phyloP scores from a whole-genome alignment of 108 stramenopile genomes.

The Cylindrotheca closterium region DNA sequence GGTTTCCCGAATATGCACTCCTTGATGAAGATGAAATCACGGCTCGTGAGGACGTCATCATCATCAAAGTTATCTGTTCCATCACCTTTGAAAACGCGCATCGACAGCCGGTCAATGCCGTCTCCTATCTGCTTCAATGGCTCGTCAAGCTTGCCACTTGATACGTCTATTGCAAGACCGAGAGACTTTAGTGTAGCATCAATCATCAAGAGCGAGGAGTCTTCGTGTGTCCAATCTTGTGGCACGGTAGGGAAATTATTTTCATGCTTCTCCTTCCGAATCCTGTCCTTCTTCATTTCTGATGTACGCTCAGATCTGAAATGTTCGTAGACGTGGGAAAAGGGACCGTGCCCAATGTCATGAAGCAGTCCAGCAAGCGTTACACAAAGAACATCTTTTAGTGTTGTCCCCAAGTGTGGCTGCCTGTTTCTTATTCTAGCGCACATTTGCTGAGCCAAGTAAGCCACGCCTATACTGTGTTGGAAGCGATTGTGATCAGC shows the following conservation, averaged over 20 bases:
- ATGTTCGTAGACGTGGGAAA: conserved; percentile 72
- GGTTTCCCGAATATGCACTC: conserved; percentile 41
- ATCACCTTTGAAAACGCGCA: conserved; percentile 51
- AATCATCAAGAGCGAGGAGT: conserved; percentile 73
- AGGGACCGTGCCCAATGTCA: conserved; percentile 93
- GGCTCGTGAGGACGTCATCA: conserved; percentile 60
- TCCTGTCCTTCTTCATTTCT: conserved; percentile 20
- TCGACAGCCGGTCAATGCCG: conserved; percentile 54
- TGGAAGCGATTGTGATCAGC: conserved; percentile 89
- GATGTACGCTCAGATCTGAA: conserved; percentile 27
- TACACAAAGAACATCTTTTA: conserved; percentile 87
- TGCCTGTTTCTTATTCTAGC: conserved; percentile 46
- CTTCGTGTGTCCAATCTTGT: conserved; percentile 69
- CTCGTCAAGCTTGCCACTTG: conserved; percentile 46
- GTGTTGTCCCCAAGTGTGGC: conserved; percentile 59
- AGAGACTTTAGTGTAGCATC: conserved; percentile 57
- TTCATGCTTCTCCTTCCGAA: conserved; percentile 27
- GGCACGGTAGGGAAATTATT: conserved; percentile 19
- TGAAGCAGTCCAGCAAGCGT: conserved; percentile 92
- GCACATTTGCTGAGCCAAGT: conserved; percentile 72
- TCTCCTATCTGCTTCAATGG: conserved; percentile 80
- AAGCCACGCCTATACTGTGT: conserved; percentile 62
- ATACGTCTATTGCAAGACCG: conserved; percentile 66
- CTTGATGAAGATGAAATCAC: conserved; percentile 90
- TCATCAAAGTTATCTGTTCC: conserved; percentile 26